Conservation (phyloP, 768 basidiomycete species). For the Clavulina sp. region DNA sequence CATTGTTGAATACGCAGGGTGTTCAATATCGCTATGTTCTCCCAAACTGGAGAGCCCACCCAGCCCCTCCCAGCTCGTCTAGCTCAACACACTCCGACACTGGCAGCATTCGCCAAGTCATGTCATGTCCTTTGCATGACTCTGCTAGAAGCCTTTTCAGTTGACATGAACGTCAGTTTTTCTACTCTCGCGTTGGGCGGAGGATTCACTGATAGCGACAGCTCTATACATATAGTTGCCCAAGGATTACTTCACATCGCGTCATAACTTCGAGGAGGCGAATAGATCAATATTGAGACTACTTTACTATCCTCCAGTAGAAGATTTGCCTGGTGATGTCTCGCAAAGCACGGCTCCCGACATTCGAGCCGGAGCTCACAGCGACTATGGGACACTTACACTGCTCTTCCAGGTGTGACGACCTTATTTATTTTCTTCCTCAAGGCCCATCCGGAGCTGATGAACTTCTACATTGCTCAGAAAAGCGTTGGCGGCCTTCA, state of each 20-base stretch:
- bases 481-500: slow-evolving; percentile 14
- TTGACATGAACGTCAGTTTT: slow-evolving; percentile 5
- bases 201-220: neutral
- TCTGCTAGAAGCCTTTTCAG: slow-evolving; percentile 9
- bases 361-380: slow-evolving; percentile 15
- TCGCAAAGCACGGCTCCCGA: neutral
- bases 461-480: neutral
- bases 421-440: neutral
- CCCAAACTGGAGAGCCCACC: slow-evolving; percentile 3
- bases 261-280: slow-evolving; percentile 4
- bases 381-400: slow-evolving; percentile 14
- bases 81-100: neutral
- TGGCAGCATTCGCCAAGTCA: slow-evolving; percentile 8
- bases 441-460: neutral
- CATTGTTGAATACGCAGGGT: slow-evolving; percentile 3
- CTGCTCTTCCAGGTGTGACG: slow-evolving; percentile 13
- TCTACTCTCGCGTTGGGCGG: neutral
- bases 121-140: slow-evolving; percentile 11
- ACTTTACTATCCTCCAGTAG: slow-evolving; percentile 11
- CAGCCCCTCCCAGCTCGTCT: slow-evolving; percentile 10
- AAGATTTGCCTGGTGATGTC: neutral
- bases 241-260: slow-evolving; percentile 11
- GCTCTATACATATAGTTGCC: slow-evolving; percentile 2
- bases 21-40: slow-evolving; percentile 10
- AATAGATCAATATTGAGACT: slow-evolving; percentile 9